Base-by-base conservation (phyloP, 331 rosid genomes). In the Telfairia occidentalis region DNA sequence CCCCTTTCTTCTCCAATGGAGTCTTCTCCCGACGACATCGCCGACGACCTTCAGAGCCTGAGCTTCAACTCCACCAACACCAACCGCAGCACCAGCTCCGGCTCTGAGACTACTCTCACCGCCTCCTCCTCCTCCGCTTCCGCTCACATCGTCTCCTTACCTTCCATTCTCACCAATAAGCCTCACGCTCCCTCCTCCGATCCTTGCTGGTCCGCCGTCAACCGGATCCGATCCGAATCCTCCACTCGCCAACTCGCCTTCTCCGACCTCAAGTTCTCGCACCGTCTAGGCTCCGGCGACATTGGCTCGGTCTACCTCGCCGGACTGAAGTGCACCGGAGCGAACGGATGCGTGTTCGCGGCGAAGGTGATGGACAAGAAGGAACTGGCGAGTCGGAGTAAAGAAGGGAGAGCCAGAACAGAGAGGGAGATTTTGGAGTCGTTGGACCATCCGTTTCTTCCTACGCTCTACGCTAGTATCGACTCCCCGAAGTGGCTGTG, bases 301-400 rank as follows among this genome's bases (percentile, higher is more conserved):
- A 91, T 91, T 38, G 92, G 97, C 57, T 87, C 95, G n/a, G 97
- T 91, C 9, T 89, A 86, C 80, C 84, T 91, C 0, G 84, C 90
- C 0, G 90, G 88, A 24, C 82, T 91, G 7, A 91, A 83, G 80
- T 46, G 76, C 66, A 35, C 63, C 72, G 75, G 76, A 1, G 55
- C 59, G 2, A 82, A 54, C 2, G 26, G 82, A 0, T 43, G 83
- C 74, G 78, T 82, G 54, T 86, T 89, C 42, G 97, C 97, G 4
- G 97, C 97, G 19, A 91, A 91, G 77, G 92, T 89, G 50, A 91
- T 89, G 92, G 95, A 89, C 52, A 91, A 91, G 90, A 89, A 87
- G 77, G 95, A 89, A 49, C 78, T 91, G 3, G 85, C 75, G 10
- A 86, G 90, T 61, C 73, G 97, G 32, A 89, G 95, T 75, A 91